Percentiles rank a stretch among this genome's conserved stretches.
Evolutionary conservation across 1,284 basidiomycete genomes (phyloP).

Genomic region (Golubevia pallescens): DNA sequence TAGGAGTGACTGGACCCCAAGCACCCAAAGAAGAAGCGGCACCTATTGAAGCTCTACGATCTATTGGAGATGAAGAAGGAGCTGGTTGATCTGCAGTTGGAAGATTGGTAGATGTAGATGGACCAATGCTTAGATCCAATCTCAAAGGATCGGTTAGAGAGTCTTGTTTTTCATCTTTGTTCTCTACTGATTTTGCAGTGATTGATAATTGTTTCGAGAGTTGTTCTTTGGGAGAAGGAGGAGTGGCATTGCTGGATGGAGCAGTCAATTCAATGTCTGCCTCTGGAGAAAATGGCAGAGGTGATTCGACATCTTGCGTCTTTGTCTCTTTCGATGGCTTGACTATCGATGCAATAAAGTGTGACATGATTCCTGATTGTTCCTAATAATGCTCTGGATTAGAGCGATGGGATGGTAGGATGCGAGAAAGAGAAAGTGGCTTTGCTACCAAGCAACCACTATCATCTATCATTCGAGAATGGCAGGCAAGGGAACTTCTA

Average conservation of each 20-base stretch:
- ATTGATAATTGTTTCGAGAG: neutral
- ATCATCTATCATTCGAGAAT: no score
- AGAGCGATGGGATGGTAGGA: no score
- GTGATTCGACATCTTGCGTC: neutral
- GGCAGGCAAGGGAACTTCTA: neutral
- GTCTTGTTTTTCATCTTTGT: neutral
- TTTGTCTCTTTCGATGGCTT: neutral
- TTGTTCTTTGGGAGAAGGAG: neutral
- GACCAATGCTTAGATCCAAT: neutral
- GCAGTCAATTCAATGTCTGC: neutral
- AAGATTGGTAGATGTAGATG: neutral
- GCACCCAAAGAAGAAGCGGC: neutral
- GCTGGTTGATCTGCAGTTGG: neutral
- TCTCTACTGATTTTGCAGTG: neutral
- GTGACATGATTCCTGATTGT: neutral
- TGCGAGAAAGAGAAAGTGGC: no score
- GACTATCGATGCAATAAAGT: neutral
- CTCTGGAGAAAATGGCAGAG: neutral
- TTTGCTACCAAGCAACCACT: no score
- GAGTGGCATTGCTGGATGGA: neutral
- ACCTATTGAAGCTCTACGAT: neutral
- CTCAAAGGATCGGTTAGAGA: neutral
- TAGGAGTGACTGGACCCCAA: constrained; percentile 8
- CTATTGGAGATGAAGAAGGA: neutral
- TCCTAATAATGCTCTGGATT: no score